A percentile compares a stretch with the other conserved stretches of the same genome.
phyloP scores from a whole-genome alignment of 169 alveolate genomes.

The Cryptosporidium felis region DNA sequence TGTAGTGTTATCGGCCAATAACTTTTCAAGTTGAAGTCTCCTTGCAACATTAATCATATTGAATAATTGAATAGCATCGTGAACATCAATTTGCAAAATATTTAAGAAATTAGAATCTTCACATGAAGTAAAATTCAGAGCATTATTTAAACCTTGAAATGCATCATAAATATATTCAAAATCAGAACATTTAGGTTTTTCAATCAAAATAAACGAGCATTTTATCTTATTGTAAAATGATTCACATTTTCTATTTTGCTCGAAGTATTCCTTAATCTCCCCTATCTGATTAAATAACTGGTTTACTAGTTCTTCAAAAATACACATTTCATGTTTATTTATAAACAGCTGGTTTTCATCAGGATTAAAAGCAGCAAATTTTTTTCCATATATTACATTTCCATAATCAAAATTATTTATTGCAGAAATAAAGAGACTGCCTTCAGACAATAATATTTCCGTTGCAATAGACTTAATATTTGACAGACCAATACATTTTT shows the following conservation, averaged over 20 bases:
- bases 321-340: not conserved
- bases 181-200: not conserved
- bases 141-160: slow-evolving; percentile 47
- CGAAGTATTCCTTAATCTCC: not conserved
- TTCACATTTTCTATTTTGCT: not conserved
- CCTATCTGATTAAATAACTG: slow-evolving; percentile 2
- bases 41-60: slow-evolving; percentile 49
- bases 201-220: not conserved
- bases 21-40: slow-evolving; percentile 43
- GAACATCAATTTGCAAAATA: slow-evolving; percentile 34
- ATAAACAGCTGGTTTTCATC: not conserved
- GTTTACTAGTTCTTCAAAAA: slow-evolving; percentile 10
- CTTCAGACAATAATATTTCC: not conserved
- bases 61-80: slow-evolving; percentile 38
- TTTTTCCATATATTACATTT: slow-evolving; percentile 1
- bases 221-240: not conserved
- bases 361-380: not conserved
- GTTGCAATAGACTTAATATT: slow-evolving; percentile 5
- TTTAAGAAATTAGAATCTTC: not conserved
- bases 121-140: not conserved
- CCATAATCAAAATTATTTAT: not conserved
- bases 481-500: not conserved
- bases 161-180: slow-evolving; percentile 18
- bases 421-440: slow-evolving; percentile 3
- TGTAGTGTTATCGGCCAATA: not conserved